Percentiles rank a stretch among this genome's conserved stretches.
Conservation (phyloP, 371 early-diverging fungal species). For the Rhizomucor pusillus region DNA sequence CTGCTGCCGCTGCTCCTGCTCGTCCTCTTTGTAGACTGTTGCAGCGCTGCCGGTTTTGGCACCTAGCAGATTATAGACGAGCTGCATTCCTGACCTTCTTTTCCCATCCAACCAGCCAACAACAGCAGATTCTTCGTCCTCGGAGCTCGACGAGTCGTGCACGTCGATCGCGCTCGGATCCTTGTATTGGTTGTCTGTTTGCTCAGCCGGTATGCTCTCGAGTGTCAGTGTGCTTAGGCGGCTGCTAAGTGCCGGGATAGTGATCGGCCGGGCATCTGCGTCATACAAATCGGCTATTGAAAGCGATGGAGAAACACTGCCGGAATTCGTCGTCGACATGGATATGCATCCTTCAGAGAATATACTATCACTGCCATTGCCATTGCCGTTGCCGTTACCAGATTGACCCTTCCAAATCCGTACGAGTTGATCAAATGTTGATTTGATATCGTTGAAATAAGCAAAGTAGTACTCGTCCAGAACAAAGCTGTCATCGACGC, state of each 20-base stretch:
- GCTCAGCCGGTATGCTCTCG: neutral
- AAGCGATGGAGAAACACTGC: slow-evolving; percentile 29
- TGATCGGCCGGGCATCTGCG: slow-evolving; percentile 28
- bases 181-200: slow-evolving; percentile 1
- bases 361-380: too few species aligned
- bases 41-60: slow-evolving; percentile 24
- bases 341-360: neutral
- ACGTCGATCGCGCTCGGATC: slow-evolving; percentile 8
- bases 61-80: slow-evolving; percentile 41
- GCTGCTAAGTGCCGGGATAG: slow-evolving; percentile 12
- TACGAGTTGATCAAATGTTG: slow-evolving; percentile 33
- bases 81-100: slow-evolving; percentile 38
- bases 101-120: slow-evolving; percentile 41
- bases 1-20: slow-evolving; percentile 14
- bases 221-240: neutral
- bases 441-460: slow-evolving; percentile 57
- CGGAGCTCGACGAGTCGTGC: slow-evolving; percentile 32
- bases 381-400: neutral
- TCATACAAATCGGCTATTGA: slow-evolving; percentile 41
- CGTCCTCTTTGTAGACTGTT: slow-evolving; percentile 15
- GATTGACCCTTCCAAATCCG: slow-evolving; percentile 26
- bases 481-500: slow-evolving; percentile 56
- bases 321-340: slow-evolving; percentile 1
- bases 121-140: slow-evolving; percentile 36
- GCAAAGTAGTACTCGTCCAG: slow-evolving; percentile 78